A percentile compares a stretch with the other conserved stretches of the same genome.
Conservation (phyloP, 805 yeast species). For the Kodamaea restingae region DNA sequence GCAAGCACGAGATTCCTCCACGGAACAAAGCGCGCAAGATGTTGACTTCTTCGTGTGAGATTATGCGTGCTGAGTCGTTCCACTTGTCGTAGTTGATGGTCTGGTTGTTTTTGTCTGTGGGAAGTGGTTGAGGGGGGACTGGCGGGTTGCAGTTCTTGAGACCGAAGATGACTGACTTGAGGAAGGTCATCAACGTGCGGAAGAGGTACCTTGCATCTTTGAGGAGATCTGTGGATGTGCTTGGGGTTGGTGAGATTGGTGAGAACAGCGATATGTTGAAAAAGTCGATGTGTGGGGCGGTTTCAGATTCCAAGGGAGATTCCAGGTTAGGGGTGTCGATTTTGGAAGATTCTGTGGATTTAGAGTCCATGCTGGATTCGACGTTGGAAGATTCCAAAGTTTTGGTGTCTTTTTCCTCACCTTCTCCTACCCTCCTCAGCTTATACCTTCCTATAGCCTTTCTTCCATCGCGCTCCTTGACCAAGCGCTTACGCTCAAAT, state of each 20-base stretch:
- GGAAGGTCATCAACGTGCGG: slow-evolving; percentile 82
- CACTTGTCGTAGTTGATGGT: slow-evolving; percentile 50
- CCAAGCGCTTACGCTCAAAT: slow-evolving; percentile 41
- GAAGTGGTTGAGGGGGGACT: slow-evolving; percentile 41
- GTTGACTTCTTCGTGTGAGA: slow-evolving; percentile 75
- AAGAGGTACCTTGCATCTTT: slow-evolving; percentile 87
- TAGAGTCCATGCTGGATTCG: too few relatives aligned
- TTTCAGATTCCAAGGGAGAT: too few relatives aligned
- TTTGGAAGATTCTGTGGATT: too few relatives aligned
- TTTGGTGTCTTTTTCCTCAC: slow-evolving; percentile 17
- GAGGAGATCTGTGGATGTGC: slow-evolving; percentile 57
- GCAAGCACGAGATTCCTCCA: slow-evolving; percentile 78
- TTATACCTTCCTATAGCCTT: slow-evolving; percentile 38
- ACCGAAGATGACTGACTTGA: slow-evolving; percentile 86
- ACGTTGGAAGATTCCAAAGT: neutral
- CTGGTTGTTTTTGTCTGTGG: slow-evolving; percentile 34
- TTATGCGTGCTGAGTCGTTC: slow-evolving; percentile 84
- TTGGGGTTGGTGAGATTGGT: slow-evolving; percentile 59
- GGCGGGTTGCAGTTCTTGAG: slow-evolving; percentile 87
- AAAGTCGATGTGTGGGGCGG: slow-evolving; percentile 18
- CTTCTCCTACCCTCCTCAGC: slow-evolving; percentile 20
- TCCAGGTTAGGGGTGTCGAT: too few relatives aligned
- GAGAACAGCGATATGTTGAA: slow-evolving; percentile 37
- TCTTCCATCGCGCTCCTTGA: slow-evolving; percentile 41
- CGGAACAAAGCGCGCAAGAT: slow-evolving; percentile 73